Evolutionary conservation across 768 basidiomycete species (phyloP), one percentile per base, ranked within the genome.

Genomic region (Multifurca ochricompacta): DNA sequence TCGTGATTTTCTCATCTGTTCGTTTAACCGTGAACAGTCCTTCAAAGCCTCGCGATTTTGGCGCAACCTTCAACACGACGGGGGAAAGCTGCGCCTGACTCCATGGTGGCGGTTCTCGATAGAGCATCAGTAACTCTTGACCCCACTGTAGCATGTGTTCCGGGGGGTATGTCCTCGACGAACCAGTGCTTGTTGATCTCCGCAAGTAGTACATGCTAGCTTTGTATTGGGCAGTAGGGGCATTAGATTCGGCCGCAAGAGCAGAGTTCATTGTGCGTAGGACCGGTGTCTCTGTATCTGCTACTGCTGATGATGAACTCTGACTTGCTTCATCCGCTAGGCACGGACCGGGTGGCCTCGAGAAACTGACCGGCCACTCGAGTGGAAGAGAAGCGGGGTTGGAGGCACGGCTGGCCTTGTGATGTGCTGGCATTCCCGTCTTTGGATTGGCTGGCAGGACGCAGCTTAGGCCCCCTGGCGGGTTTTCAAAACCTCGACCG

Each of bases 91-190:
- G 49, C 27, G 37, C 35, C 35, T 51, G 31, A 11, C 45, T 48
- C 59, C 59, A 61, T n/a, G 49, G 53, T 41, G 58, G 59, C 3
- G 59, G 59, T 10, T 59, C 57, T 32, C 59, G 58, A 36, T 59
- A 54, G 21, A 61, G 59, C 51, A 54, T 59, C 51, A 61, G 41
- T 13, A 58, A 9, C 40, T 61, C 58, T 35, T 59, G 58, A 30
- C 58, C 53, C 49, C 50, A 49, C 32, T 58, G 37, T 10, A 48
- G 46, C 39, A 44, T 43, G 41, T 40, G 23, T 23, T 14, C 21
- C 13, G 28, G n/a, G 3, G 27, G 4, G 31, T 46, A 35, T 16
- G 36, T 6, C 41, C 16, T 41, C 41, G 43, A 42, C 28, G 44
- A 25, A 34, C 16, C 32, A 13, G 14, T 35, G 31, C 11, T 34